These are phyloP conservation scores for Beauveria brongniartii DNA, from an alignment of 2,329 filamentous ascomycete genomes.

Conservation along the genomic window DNA sequence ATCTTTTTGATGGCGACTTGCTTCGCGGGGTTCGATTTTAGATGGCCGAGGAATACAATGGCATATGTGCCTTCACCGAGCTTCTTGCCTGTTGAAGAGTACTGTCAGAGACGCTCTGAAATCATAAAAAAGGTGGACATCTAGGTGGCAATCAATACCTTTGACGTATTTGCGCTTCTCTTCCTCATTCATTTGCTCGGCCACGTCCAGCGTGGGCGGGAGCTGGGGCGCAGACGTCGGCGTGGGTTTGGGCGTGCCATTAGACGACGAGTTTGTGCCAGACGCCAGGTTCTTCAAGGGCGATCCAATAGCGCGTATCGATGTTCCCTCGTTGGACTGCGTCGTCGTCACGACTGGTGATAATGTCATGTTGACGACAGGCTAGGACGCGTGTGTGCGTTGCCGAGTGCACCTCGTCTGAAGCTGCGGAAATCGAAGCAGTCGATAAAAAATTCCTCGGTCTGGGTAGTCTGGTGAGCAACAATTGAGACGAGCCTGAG, in stretches of 20 bases:
- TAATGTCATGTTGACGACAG: conserved; percentile 31
- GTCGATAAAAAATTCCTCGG: no score
- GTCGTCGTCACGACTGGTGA: conserved; percentile 37
- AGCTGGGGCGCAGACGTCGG: conserved; percentile 22
- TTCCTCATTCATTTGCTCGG: conserved; percentile 75
- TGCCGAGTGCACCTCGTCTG: background rate
- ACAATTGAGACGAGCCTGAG: background rate
- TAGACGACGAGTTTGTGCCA: conserved; percentile 31
- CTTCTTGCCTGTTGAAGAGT: conserved; percentile 59
- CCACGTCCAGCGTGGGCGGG: conserved; percentile 45
- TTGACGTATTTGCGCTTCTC: conserved; percentile 87
- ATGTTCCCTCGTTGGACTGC: conserved; percentile 24
- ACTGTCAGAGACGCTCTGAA: background rate
- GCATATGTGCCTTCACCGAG: conserved; percentile 96
- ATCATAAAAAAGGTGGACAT: background rate
- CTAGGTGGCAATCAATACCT: conserved; percentile 37
- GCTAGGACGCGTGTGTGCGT: background rate
- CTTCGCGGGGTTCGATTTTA: conserved; percentile 60
- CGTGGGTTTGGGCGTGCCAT: conserved; percentile 35
- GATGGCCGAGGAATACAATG: conserved; percentile 83
- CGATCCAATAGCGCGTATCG: conserved; percentile 29
- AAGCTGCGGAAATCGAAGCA: no score
- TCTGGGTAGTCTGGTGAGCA: no score
- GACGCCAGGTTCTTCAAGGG: conserved; percentile 34
- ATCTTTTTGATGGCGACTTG: conserved; percentile 92